Evolutionary conservation across 495 filamentous ascomycete genomes (phyloP), one percentile per base, ranked within the genome.

Genomic region (Xylaria intraflava): DNA sequence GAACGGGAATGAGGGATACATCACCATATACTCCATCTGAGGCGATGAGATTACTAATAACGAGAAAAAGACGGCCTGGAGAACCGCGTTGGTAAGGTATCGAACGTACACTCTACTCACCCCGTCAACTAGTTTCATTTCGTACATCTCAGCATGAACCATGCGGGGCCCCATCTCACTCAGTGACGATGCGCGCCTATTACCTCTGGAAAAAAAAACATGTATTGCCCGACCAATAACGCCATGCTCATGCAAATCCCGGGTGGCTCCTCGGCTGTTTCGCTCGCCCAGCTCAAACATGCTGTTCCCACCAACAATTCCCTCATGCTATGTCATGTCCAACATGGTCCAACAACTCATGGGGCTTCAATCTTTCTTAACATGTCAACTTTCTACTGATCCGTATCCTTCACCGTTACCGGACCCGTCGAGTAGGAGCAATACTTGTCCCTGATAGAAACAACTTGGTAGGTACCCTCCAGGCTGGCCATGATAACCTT

Each of bases 381-480:
- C 62, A 60, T 19, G 49, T 46, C 14, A 64, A 14, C 49, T 33
- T n/a, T 31, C 41, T 61, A 51, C 49, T 61, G 58, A 6, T 53
- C 56, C 46, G 60, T 64, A 14, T 74, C 69, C 58, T 70, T 82
- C 27, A 68, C 72, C 17, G 77, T 71, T 43, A 68, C 72, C 16
- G 72, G 72, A 56, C 83, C 78, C 47, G 80, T 88, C 24, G 88
- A 86, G 65, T 92, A 91, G 3, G 87, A 80, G 68, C 93, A 98
- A 69, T 79, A 93, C 61, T 81, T 82, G 66, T 98, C 93, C 77
- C 89, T 90, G 68, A 98, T 95, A 6, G 88, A 84, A 47, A 95
- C 85, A 11, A 97, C 94, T 72, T 98, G 93, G 58, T 98, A 98
- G 45, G 89, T 95, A 24, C 93, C 93, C 73, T 97, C 93, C 62